These are phyloP conservation scores for Phaeodactylum tricornutum DNA, from an alignment of 108 stramenopile genomes.

Conservation along the genomic window DNA sequence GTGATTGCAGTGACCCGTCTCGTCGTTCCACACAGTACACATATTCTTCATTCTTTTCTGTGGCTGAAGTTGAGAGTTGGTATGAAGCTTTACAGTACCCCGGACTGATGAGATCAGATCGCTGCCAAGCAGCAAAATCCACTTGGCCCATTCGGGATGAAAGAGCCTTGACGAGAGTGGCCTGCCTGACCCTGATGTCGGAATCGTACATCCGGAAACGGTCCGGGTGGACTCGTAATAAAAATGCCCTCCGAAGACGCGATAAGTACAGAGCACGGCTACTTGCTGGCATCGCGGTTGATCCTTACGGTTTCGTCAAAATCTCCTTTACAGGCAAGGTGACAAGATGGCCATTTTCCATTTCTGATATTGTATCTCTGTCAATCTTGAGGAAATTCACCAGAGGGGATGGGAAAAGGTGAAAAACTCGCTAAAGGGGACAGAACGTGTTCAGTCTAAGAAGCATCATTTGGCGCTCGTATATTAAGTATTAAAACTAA, in stretches of 20 bases:
- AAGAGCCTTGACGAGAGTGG: slow-evolving; percentile 51
- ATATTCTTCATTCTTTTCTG: slow-evolving; percentile 6
- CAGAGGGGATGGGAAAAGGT: too few relatives aligned
- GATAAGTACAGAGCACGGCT: slow-evolving; percentile 51
- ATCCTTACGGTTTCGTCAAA: too few relatives aligned
- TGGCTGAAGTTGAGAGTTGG: not conserved
- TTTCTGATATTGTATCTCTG: too few relatives aligned
- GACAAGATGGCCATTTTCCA: too few relatives aligned
- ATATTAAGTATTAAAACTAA: too few relatives aligned
- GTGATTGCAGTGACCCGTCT: slow-evolving; percentile 45
- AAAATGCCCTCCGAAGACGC: slow-evolving; percentile 63
- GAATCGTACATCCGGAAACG: slow-evolving; percentile 49
- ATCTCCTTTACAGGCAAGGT: too few relatives aligned
- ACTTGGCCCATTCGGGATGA: slow-evolving; percentile 29
- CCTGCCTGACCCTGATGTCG: slow-evolving; percentile 49
- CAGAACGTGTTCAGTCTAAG: too few relatives aligned
- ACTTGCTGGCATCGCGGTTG: too few relatives aligned
- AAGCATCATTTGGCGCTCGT: too few relatives aligned
- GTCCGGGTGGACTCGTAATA: slow-evolving; percentile 76
- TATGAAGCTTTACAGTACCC: not conserved
- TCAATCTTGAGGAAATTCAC: too few relatives aligned
- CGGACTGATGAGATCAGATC: too few relatives aligned
- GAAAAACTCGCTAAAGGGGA: too few relatives aligned
- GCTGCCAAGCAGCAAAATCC: slow-evolving; percentile 44
- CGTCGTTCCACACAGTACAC: slow-evolving; percentile 52